Base-by-base conservation (phyloP, 371 early-diverging fungal genomes). In the Syncephalastrum monosporum region DNA sequence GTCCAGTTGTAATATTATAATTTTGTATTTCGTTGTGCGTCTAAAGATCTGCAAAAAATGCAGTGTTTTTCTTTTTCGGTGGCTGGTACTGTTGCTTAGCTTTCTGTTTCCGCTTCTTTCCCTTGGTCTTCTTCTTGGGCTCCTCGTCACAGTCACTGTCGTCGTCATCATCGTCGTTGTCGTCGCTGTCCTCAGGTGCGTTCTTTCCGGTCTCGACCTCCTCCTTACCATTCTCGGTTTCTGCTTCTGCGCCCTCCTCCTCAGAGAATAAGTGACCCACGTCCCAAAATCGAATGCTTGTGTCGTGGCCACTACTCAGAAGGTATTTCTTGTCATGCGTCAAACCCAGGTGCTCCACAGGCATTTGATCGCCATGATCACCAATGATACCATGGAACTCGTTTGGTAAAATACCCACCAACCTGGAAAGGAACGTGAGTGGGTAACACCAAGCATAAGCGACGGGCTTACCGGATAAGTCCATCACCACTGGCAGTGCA, bases 401-500 rank as follows among this genome's bases (percentile, higher is more conserved):
- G 78, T 96, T 93, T 12, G 97, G 97, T 41, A 92, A 77, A 45
- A 97, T 81, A 19, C 82, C 77, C 21, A 95, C 83, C 15, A 92
- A 69, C 21, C 90, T 84, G 46, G 72, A 4, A 60, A 5, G 2
- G 56, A 56, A 47, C 56, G 5, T 59, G 53, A 57, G 59, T 24
- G 5, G 17, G 14, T 17, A 17, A 8, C 47, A 23, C 25, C 8
- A 24, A 48, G 1, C 33, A 42, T 0, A 1, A 19, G 17, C 29
- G 65, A 56, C 16, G 42, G 46, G 33, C 16, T 42, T 70, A 77
- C 75, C 90, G 73, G 59, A 93, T 83, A 42, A 90, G 72, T n/a
- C 98, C 98, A 67, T 97, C 98, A 61, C 91, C 85, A 15, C 90
- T 87, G 13, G 95, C 98, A 0, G 96, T 95, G 38, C 85, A 85